phyloP scores from a whole-genome alignment of 768 basidiomycete genomes.

The Termitomyces sp. region DNA sequence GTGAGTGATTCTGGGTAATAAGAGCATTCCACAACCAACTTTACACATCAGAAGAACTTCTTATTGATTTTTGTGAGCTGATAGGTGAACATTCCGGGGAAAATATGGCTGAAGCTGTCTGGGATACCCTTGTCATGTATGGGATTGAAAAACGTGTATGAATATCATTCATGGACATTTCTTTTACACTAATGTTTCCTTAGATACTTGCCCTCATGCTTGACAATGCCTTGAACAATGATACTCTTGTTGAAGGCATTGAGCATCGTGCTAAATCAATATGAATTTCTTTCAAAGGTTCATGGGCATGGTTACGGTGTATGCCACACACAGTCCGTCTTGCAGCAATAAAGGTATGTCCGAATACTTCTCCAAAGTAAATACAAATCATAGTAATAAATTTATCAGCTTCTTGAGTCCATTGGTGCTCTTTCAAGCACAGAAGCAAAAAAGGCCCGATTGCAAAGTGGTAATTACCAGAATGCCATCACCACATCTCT shows the following conservation, averaged over 20 bases:
- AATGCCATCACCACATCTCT: conserved; percentile 13
- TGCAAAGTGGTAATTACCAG: conserved; percentile 18
- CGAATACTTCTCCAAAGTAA: neutral
- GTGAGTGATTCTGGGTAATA: too few species aligned
- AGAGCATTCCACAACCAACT: too few species aligned
- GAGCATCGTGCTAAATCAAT: neutral
- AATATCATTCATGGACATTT: neutral
- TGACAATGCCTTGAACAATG: conserved; percentile 3
- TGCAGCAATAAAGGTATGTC: conserved; percentile 1
- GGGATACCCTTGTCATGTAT: conserved; percentile 24
- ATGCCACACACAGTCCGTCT: conserved; percentile 8
- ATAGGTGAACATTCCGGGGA: too few species aligned
- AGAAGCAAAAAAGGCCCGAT: conserved; percentile 16
- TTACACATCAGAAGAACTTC: too few species aligned
- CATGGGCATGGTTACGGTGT: conserved; percentile 2
- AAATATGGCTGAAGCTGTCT: too few species aligned
- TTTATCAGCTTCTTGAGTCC: conserved; percentile 26
- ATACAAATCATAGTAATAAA: neutral
- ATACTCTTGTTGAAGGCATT: conserved; percentile 8
- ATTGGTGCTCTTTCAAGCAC: conserved; percentile 22
- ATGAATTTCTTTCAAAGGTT: conserved; percentile 1
- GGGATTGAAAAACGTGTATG: conserved; percentile 18
- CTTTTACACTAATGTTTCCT: neutral
- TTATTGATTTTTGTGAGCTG: too few species aligned
- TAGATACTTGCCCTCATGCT: neutral